Evolutionary conservation across 495 filamentous ascomycete species (phyloP).

Genomic region (Penicillium coffeae): DNA sequence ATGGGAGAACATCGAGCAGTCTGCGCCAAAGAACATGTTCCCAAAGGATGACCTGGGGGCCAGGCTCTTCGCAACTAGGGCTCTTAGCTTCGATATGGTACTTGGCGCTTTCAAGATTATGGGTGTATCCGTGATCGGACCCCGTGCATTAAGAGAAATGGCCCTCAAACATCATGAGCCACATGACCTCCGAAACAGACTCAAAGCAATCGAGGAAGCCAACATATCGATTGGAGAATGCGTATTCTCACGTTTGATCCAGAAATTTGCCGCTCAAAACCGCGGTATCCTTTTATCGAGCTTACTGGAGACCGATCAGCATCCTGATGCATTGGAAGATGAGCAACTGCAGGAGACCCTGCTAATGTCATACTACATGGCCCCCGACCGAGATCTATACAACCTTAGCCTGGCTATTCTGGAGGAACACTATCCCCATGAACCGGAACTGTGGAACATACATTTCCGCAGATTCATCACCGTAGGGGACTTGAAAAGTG

Average conservation of each 20-base stretch:
- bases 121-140: slow-evolving; percentile 63
- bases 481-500: slow-evolving; percentile 30
- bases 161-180: slow-evolving; percentile 55
- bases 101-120: slow-evolving; percentile 62
- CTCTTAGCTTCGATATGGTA: slow-evolving; percentile 61
- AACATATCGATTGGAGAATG: slow-evolving; percentile 57
- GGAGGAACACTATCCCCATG: slow-evolving; percentile 25
- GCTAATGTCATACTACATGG: slow-evolving; percentile 46
- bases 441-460: slow-evolving; percentile 31
- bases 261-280: slow-evolving; percentile 52
- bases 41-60: slow-evolving; percentile 60
- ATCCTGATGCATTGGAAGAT: slow-evolving; percentile 73
- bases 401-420: slow-evolving; percentile 52
- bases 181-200: slow-evolving; percentile 48
- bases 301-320: slow-evolving; percentile 65
- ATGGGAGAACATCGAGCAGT: too few species aligned
- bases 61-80: slow-evolving; percentile 66
- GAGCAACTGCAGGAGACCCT: slow-evolving; percentile 51
- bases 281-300: slow-evolving; percentile 54
- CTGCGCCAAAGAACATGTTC: background rate
- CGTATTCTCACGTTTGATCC: slow-evolving; percentile 56
- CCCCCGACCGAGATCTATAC: slow-evolving; percentile 49
- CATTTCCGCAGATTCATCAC: slow-evolving; percentile 43
- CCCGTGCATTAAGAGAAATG: slow-evolving; percentile 68
- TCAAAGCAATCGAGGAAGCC: slow-evolving; percentile 52